Conservation (phyloP, 139 green algal species). For the Volvox africanus region DNA sequence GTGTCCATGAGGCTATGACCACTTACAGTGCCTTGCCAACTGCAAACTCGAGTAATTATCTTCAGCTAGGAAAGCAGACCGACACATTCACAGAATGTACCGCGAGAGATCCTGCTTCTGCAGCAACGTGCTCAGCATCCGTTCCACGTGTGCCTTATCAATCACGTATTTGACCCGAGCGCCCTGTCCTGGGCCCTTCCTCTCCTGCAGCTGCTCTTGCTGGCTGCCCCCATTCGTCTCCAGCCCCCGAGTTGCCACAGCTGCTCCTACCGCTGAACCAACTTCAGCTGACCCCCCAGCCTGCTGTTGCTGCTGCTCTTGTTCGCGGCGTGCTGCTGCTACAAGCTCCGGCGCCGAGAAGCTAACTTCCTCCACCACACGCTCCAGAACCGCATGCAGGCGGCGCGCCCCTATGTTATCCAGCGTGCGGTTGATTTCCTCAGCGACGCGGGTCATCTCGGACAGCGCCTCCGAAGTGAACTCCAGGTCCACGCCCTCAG, state of each 20-base stretch:
- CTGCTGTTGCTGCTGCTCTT: neutral
- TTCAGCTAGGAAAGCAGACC: too few relatives aligned
- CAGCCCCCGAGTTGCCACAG: neutral
- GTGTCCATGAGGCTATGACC: too few relatives aligned
- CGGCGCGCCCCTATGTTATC: slow-evolving; percentile 96
- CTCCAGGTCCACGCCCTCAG: slow-evolving; percentile 89
- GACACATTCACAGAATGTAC: slow-evolving; percentile 74
- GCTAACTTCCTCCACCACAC: slow-evolving; percentile 93
- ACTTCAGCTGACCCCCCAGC: neutral
- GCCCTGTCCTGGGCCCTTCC: slow-evolving; percentile 57
- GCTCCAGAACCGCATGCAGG: slow-evolving; percentile 96
- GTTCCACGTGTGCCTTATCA: slow-evolving; percentile 73
- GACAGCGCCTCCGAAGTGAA: slow-evolving; percentile 89
- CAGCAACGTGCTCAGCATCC: slow-evolving; percentile 73
- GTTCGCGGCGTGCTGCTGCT: slow-evolving; percentile 48
- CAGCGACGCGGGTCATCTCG: slow-evolving; percentile 83
- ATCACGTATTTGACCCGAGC: slow-evolving; percentile 62
- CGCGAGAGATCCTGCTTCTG: slow-evolving; percentile 83
- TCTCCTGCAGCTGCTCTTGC: slow-evolving; percentile 14
- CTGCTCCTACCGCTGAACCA: neutral
- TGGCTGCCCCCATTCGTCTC: slow-evolving; percentile 57
- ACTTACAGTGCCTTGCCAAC: too few relatives aligned
- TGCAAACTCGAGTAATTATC: too few relatives aligned
- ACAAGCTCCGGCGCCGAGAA: slow-evolving; percentile 91
- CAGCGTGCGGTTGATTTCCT: slow-evolving; percentile 82